Evolutionary conservation across 768 basidiomycete genomes (phyloP), one percentile per base, ranked within the genome.

Genomic region (Lentinula edodes): DNA sequence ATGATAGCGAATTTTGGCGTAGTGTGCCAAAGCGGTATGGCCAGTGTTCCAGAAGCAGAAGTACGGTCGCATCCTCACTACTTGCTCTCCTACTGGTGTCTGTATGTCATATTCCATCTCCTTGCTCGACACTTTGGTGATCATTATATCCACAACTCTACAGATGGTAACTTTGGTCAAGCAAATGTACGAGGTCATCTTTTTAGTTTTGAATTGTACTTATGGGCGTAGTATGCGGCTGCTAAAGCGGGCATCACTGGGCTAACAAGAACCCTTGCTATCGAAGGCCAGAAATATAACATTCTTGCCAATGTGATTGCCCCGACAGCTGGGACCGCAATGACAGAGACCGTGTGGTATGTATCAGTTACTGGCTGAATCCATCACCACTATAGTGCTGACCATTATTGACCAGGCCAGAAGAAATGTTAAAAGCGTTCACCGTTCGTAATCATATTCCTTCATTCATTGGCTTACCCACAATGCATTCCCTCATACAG

Each of bases 21-120:
- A 94, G 90, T 95, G 93, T 65, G 88, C 86, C 34, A 91, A 96
- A 70, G 97, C 96, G 5, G 89, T 92, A 28, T 99, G 97, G 97
- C 94, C 95, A 0, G 77, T 93, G 66, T 98, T 99, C 84, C 90
- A 91, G 74, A 90, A 94, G 76, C 96, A 98, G 72, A 94, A 93
- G 74, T 97, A 88, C 70, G 97, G 97, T 34, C 87, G 97, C 48
- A 95, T 99, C 68, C 83, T 98, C 57, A 96, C 91, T 35, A 98
- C 95, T n/a, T 83, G 86, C 62, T 98, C 95, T 2, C 88, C 89
- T 70, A 93, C 93, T 54, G 96, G 95, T 62, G 87, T 98, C 58
- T 94, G 93, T 95, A 68, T 68, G 91, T 81, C 1, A n/a, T 61
- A 5, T 1, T 10, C 12, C 6, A 10, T 45, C 16, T 38, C 5